Percentiles rank a stretch among this genome's conserved stretches.
Evolutionary conservation across 176 grass and related monocot genomes (phyloP).

Genomic region (Juncus effusus): DNA sequence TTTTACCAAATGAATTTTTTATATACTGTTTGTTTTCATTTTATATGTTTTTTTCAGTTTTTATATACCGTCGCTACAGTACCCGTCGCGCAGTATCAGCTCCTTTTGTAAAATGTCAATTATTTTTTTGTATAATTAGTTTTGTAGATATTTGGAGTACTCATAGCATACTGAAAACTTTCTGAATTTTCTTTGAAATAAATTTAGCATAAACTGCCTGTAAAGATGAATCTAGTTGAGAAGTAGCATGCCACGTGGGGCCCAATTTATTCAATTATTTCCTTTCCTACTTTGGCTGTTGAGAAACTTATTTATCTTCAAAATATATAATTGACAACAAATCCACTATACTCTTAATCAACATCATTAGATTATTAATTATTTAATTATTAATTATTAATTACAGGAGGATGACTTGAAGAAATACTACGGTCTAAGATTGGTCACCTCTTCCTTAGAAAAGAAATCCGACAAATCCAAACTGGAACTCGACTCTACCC

Average conservation of each 20-base stretch:
- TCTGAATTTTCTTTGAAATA: conserved; percentile 11
- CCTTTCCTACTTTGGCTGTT: background rate
- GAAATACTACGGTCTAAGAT: conserved; percentile 48
- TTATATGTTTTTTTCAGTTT: too few relatives aligned
- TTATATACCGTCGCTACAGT: too few relatives aligned
- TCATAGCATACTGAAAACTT: conserved; percentile 4
- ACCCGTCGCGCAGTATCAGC: too few relatives aligned
- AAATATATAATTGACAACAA: background rate
- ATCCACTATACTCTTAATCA: background rate
- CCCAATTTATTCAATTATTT: conserved; percentile 14
- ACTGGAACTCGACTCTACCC: conserved; percentile 54
- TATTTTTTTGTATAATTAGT: too few relatives aligned
- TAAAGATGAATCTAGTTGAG: conserved; percentile 16
- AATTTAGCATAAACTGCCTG: conserved; percentile 44
- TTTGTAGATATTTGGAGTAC: background rate
- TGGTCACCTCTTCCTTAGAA: conserved; percentile 70
- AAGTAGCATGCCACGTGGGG: conserved; percentile 3
- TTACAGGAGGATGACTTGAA: conserved; percentile 52
- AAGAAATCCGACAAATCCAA: conserved; percentile 53
- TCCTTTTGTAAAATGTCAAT: too few relatives aligned
- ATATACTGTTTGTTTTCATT: too few relatives aligned
- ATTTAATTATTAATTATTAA: background rate
- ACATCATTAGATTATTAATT: background rate
- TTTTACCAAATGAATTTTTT: too few relatives aligned
- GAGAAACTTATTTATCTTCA: background rate